Evolutionary conservation across 2,329 filamentous ascomycete species (phyloP).

Genomic region (Fusarium falciforme): DNA sequence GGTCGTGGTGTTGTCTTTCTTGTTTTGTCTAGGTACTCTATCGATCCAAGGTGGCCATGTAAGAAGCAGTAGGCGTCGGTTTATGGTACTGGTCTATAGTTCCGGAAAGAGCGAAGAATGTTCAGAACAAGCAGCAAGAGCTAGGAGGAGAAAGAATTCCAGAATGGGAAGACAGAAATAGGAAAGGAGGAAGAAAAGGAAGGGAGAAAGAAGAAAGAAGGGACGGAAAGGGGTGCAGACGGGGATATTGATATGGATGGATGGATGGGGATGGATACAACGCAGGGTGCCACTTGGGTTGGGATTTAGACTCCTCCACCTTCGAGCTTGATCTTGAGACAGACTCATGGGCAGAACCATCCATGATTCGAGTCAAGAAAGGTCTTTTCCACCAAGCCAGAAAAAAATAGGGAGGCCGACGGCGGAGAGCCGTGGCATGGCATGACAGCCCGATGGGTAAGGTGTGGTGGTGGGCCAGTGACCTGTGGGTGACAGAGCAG

Average conservation of each 20-base stretch:
- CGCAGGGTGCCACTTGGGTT: constrained; percentile 35
- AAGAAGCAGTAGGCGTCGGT: constrained; percentile 5
- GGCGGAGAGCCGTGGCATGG: constrained; percentile 32
- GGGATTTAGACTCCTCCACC: constrained; percentile 23
- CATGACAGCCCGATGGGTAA: constrained; percentile 37
- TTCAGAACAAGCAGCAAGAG: constrained; percentile 19
- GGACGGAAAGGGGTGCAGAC: constrained; percentile 27
- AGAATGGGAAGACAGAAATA: constrained; percentile 21
- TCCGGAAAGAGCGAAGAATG: constrained; percentile 9
- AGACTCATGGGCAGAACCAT: constrained; percentile 9
- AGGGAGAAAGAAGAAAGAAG: constrained; percentile 35
- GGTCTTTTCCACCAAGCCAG: constrained; percentile 11
- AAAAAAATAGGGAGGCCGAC: constrained; percentile 36
- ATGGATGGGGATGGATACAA: constrained; percentile 24
- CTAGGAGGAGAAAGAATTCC: constrained; percentile 12
- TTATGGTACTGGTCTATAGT: constrained; percentile 13
- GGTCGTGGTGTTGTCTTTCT: constrained; percentile 10
- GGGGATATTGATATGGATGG: constrained; percentile 38
- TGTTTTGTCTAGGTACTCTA: constrained; percentile 11
- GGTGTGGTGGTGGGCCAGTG: constrained; percentile 31
- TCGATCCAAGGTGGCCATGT: constrained; percentile 6
- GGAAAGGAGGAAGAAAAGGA: constrained; percentile 21
- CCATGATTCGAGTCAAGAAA: constrained; percentile 31
- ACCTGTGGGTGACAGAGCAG: constrained; percentile 7
- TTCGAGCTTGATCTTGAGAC: constrained; percentile 23